Conservation (phyloP, 73 alveolate species). For the Symbiodinium natans region DNA sequence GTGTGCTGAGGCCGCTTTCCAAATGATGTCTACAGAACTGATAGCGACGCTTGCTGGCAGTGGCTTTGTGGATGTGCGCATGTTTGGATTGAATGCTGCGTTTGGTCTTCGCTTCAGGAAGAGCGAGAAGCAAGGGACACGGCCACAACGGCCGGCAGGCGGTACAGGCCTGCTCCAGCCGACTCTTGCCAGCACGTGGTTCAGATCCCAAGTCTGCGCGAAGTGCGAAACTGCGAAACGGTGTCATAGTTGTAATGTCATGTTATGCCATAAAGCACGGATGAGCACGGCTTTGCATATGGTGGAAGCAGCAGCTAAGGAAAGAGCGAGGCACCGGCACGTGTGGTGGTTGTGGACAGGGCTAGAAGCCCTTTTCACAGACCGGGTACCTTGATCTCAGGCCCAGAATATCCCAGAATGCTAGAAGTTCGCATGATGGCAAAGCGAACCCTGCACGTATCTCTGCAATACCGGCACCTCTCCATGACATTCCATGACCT, state of each 20-base stretch:
- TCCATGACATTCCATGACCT: no score
- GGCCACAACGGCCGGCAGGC: slow-evolving; percentile 92
- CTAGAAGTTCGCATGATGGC: no score
- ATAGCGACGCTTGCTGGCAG: slow-evolving; percentile 35
- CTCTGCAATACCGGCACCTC: no score
- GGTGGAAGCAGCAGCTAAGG: neutral
- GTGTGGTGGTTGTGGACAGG: slow-evolving; percentile 13
- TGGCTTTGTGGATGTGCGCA: neutral
- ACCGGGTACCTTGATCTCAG: neutral
- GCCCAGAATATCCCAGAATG: no score
- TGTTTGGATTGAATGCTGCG: neutral
- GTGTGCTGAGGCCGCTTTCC: slow-evolving; percentile 76
- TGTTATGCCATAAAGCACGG: neutral
- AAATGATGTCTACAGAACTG: slow-evolving; percentile 89
- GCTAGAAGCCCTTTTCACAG: neutral
- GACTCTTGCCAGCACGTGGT: neutral
- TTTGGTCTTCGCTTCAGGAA: neutral
- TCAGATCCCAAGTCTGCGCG: no score
- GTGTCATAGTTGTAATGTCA: neutral
- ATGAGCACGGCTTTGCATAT: no score
- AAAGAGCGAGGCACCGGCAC: neutral
- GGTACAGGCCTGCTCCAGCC: slow-evolving; percentile 94
- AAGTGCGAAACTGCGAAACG: neutral
- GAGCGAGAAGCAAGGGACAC: slow-evolving; percentile 89
- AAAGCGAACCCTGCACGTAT: no score